Evolutionary conservation across 202 grass and related monocot genomes (phyloP), one percentile per base, ranked within the genome.

Genomic region (Zoysia matrella): DNA sequence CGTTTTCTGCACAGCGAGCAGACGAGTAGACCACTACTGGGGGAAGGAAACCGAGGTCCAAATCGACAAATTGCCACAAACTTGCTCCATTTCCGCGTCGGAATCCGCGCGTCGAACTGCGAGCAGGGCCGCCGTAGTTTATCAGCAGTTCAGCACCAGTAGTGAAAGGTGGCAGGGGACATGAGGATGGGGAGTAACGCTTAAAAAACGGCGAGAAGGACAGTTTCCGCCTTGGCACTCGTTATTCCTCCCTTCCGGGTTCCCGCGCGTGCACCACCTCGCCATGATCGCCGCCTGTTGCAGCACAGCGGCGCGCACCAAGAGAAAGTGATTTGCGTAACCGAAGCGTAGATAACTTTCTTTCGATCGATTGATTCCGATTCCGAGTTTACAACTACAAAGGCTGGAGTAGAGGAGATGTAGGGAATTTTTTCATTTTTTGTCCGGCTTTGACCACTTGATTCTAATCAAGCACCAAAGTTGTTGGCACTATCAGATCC

Each of bases 201-300:
- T 72, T 60, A 79, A 79, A 85, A 88, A 86, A 75, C 7, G 3
- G 47, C 7, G 3, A 14, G 7, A 14, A 2, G 13, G 44, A 72
- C 55, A 67, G 74, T 12, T 39, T 36, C 36, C 46, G 71, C 60
- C 45, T 68, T 15, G 60, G 77, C 58, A 64, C 73, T 78, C 77
- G 77, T 76, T 75, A 76, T 65, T 43, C 77, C 82, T 83, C 46
- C 75, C 39, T 65, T 6, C 81, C 73, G 22, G 22, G 22, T 30
- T 30, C 22, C 22, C 55, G 15, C 75, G 83, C 79, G 55, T 85
- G 84, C 78, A 67, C 6, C 86, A 15, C 49, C 62, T 47, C 55
- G 77, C 69, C 86, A 86, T 84, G 75, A 89, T 86, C 90, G 77
- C 75, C 70, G 71, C 48, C 55, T 75, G 46, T 60, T 63, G 62